phyloP scores from a whole-genome alignment of 805 yeast species.

The Debaryomyces prosopidis region DNA sequence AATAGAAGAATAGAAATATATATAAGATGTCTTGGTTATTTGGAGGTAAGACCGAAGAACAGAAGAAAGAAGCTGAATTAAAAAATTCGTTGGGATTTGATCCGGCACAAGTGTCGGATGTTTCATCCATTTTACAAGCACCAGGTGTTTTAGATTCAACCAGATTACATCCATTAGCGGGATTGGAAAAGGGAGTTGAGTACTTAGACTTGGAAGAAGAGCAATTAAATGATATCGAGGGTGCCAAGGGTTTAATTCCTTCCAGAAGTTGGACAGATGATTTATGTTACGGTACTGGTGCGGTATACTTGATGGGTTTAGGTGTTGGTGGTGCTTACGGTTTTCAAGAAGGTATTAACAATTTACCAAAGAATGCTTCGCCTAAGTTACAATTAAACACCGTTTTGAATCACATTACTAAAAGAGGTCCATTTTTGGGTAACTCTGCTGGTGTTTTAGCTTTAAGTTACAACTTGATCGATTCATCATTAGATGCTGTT shows the following conservation, averaged over 20 bases:
- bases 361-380: slow-evolving; percentile 74
- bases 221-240: slow-evolving; percentile 71
- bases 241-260: slow-evolving; percentile 87
- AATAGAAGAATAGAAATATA: neutral
- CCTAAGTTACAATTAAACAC: slow-evolving; percentile 86
- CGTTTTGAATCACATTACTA: slow-evolving; percentile 85
- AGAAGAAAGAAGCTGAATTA: slow-evolving; percentile 19
- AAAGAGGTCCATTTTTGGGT: slow-evolving; percentile 94
- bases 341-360: slow-evolving; percentile 77
- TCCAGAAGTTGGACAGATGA: slow-evolving; percentile 98
- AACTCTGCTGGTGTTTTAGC: slow-evolving; percentile 95
- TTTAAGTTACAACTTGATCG: slow-evolving; percentile 80
- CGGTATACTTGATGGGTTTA: slow-evolving; percentile 82
- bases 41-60: slow-evolving; percentile 35
- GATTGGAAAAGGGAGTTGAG: slow-evolving; percentile 85
- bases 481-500: slow-evolving; percentile 71
- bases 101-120: slow-evolving; percentile 62
- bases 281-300: slow-evolving; percentile 96
- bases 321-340: slow-evolving; percentile 92
- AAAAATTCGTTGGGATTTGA: slow-evolving; percentile 57
- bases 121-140: slow-evolving; percentile 58
- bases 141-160: slow-evolving; percentile 68
- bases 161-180: slow-evolving; percentile 88
- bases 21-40: slow-evolving; percentile 52
- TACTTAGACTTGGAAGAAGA: slow-evolving; percentile 86